Conservation (phyloP, 768 basidiomycete genomes). For the Hemileccinum impolitum region DNA sequence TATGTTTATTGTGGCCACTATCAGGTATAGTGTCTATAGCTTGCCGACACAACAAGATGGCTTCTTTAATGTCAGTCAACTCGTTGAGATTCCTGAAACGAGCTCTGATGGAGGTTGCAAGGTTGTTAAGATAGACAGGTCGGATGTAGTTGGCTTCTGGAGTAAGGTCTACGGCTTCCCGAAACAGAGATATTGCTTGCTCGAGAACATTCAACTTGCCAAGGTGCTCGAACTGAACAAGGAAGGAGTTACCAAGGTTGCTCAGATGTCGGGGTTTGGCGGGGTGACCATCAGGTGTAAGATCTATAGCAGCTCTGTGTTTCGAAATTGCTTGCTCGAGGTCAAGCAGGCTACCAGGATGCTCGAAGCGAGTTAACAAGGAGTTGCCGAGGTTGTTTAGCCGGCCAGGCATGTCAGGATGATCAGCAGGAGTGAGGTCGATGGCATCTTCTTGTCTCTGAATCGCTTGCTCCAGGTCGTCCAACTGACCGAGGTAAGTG, state of each 20-base stretch:
- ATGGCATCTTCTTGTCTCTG: not conserved
- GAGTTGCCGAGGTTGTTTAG: not conserved
- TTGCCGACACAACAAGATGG: not conserved
- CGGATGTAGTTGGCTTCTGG: not conserved
- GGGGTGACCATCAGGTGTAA: not conserved
- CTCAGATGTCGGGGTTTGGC: not conserved
- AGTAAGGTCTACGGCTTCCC: not conserved
- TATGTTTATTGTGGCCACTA: not conserved
- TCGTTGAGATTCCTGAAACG: not conserved
- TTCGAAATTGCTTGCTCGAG: not conserved
- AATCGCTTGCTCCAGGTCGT: slow-evolving; percentile 1
- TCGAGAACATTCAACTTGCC: not conserved
- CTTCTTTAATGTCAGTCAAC: not conserved
- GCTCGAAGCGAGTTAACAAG: not conserved
- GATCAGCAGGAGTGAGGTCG: no score
- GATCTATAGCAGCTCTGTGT: not conserved
- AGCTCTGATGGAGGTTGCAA: not conserved
- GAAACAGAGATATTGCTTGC: not conserved
- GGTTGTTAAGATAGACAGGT: not conserved
- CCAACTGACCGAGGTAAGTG: not conserved
- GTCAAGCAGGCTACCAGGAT: not conserved
- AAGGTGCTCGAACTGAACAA: not conserved
- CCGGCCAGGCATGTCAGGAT: not conserved
- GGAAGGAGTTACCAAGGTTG: not conserved
- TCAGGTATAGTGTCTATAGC: not conserved